Percentiles rank a stretch among this genome's conserved stretches.
Evolutionary conservation across 2,329 filamentous ascomycete genomes (phyloP).

Genomic region (Coniochaeta pulveracea): DNA sequence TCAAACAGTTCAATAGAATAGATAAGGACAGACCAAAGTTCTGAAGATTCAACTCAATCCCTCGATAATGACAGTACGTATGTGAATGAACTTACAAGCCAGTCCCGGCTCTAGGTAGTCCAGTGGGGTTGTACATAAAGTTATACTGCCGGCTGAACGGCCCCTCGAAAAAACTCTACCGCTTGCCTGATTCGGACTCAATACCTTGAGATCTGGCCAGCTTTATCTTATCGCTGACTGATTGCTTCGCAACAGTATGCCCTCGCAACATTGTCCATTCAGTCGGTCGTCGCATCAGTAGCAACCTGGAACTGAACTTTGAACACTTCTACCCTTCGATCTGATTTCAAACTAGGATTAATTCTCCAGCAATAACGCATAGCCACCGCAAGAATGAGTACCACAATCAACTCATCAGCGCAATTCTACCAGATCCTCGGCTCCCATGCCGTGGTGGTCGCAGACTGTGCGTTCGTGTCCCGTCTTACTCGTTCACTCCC

Average conservation of each 20-base stretch:
- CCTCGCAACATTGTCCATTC: neutral
- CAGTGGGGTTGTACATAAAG: too few relatives aligned
- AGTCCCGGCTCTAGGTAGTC: neutral
- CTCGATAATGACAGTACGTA: too few relatives aligned
- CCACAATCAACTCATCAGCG: constrained; percentile 43
- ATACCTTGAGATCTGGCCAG: constrained; percentile 2
- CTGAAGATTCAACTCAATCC: neutral
- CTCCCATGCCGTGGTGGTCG: constrained; percentile 68
- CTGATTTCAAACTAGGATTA: too few relatives aligned
- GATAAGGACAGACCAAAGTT: neutral
- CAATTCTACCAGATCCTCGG: constrained; percentile 65
- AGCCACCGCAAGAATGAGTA: constrained; percentile 29
- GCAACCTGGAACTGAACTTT: neutral
- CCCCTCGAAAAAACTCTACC: constrained; percentile 11
- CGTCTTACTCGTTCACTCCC: constrained; percentile 11
- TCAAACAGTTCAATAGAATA: neutral
- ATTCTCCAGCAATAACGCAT: too few relatives aligned
- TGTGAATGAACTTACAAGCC: constrained; percentile 1
- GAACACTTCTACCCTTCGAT: neutral
- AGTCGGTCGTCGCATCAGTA: neutral
- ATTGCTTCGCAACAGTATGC: too few relatives aligned
- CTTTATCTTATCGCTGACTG: constrained; percentile 4
- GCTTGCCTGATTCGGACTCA: constrained; percentile 7
- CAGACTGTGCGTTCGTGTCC: constrained; percentile 61
- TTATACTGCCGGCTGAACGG: constrained; percentile 1